These are phyloP conservation scores for Castanea mollissima DNA, from an alignment of 306 rosid species.

Conservation along the genomic window DNA sequence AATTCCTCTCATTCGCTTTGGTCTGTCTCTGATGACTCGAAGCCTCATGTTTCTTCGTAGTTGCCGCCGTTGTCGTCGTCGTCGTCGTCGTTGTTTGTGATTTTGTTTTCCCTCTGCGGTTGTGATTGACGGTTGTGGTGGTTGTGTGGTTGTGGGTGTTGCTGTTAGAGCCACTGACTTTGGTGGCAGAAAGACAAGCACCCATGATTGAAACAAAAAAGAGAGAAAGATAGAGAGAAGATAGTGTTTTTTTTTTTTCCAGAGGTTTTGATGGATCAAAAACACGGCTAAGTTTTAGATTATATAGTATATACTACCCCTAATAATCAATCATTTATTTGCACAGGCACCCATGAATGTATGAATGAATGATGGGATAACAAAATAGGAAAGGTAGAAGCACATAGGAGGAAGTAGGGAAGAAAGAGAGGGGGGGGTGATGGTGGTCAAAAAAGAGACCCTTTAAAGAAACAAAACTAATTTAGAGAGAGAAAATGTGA, in stretches of 20 bases:
- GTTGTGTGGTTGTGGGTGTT: conserved; percentile 16
- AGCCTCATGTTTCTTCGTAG: conserved; percentile 17
- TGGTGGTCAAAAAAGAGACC: conserved; percentile 68
- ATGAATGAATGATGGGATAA: background rate
- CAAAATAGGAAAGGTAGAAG: conserved; percentile 44
- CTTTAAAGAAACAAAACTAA: conserved; percentile 15
- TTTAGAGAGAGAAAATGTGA: background rate
- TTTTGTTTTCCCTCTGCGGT: conserved; percentile 20
- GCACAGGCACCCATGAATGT: background rate
- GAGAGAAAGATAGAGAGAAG: background rate
- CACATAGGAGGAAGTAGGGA: conserved; percentile 72
- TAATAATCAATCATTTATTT: background rate
- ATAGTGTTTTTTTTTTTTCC: background rate
- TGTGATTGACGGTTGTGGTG: conserved; percentile 30
- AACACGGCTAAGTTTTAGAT: conserved; percentile 4
- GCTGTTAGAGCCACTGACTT: conserved; percentile 59
- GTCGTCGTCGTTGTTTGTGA: conserved; percentile 19
- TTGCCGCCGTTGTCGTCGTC: background rate
- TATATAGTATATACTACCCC: conserved; percentile 10
- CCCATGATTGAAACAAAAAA: conserved; percentile 43
- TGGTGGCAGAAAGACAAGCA: conserved; percentile 48
- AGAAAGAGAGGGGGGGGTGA: conserved; percentile 66
- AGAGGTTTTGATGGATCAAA: conserved; percentile 35
- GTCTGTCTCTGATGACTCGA: conserved; percentile 29
- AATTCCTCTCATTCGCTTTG: conserved; percentile 31